These are phyloP conservation scores for Wakefieldia striispora DNA, from an alignment of 768 basidiomycete genomes.

Conservation along the genomic window DNA sequence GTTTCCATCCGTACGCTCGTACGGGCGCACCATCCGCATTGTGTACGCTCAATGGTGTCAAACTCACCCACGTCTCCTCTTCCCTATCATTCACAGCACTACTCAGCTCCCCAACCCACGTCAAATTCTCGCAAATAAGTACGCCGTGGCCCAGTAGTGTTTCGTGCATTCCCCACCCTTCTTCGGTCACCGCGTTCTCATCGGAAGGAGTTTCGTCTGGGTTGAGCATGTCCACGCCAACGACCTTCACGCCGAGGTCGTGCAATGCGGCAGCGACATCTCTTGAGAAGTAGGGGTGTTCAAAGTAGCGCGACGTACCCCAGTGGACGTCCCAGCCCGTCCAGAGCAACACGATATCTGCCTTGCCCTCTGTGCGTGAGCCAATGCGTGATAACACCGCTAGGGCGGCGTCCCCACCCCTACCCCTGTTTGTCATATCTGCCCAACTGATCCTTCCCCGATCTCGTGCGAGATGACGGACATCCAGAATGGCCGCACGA, in stretches of 20 bases:
- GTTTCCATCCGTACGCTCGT: slow-evolving; percentile 61
- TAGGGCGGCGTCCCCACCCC: not conserved
- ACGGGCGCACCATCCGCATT: slow-evolving; percentile 68
- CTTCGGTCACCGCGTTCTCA: slow-evolving; percentile 7
- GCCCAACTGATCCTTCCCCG: slow-evolving; percentile 57
- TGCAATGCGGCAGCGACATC: slow-evolving; percentile 51
- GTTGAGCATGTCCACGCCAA: slow-evolving; percentile 64
- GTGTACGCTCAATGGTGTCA: slow-evolving; percentile 58
- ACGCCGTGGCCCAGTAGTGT: slow-evolving; percentile 57
- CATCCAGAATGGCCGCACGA: slow-evolving; percentile 54
- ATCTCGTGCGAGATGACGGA: slow-evolving; percentile 39
- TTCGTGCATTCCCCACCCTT: slow-evolving; percentile 54
- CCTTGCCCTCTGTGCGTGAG: slow-evolving; percentile 25
- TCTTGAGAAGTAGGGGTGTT: slow-evolving; percentile 62
- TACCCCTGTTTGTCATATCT: slow-evolving; percentile 8
- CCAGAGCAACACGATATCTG: slow-evolving; percentile 50
- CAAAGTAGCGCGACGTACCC: slow-evolving; percentile 47
- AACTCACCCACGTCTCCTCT: slow-evolving; percentile 43
- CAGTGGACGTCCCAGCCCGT: slow-evolving; percentile 69
- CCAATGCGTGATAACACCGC: slow-evolving; percentile 18
- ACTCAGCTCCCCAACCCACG: slow-evolving; percentile 45
- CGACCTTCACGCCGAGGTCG: slow-evolving; percentile 49
- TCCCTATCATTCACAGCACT: slow-evolving; percentile 11
- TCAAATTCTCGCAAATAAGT: slow-evolving; percentile 71
- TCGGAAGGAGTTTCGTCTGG: slow-evolving; percentile 56